These are phyloP conservation scores for Aspergillus sp. DNA, from an alignment of 2,329 filamentous ascomycete genomes.

Conservation along the genomic window DNA sequence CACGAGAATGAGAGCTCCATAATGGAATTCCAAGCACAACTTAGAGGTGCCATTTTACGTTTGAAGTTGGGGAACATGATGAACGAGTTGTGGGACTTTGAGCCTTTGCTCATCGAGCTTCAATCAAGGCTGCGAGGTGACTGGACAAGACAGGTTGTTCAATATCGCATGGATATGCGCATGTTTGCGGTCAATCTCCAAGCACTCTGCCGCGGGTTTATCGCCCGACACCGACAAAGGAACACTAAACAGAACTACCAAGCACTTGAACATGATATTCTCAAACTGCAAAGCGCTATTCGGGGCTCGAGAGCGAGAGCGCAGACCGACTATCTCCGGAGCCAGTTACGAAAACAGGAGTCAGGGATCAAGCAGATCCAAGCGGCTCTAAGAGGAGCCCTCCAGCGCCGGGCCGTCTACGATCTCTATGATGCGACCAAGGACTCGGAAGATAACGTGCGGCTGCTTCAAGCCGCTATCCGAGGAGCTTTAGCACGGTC, in stretches of 20 bases:
- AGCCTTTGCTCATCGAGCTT: slow-evolving; percentile 76
- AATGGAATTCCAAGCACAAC: slow-evolving; percentile 82
- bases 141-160: slow-evolving; percentile 79
- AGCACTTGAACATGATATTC: slow-evolving; percentile 70
- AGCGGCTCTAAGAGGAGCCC: slow-evolving; percentile 58
- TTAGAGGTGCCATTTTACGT: slow-evolving; percentile 78
- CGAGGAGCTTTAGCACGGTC: slow-evolving; percentile 56
- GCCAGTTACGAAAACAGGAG: slow-evolving; percentile 44
- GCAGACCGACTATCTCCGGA: slow-evolving; percentile 48
- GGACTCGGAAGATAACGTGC: slow-evolving; percentile 67
- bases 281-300: slow-evolving; percentile 81
- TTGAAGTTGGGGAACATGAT: slow-evolving; percentile 79
- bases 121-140: slow-evolving; percentile 88
- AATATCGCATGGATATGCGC: slow-evolving; percentile 82
- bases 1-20: slow-evolving; percentile 74
- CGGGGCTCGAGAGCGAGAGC: slow-evolving; percentile 57
- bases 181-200: slow-evolving; percentile 80
- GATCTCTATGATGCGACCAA: slow-evolving; percentile 65
- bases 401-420: slow-evolving; percentile 46
- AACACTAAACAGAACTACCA: slow-evolving; percentile 74
- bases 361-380: slow-evolving; percentile 56
- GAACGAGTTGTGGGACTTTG: slow-evolving; percentile 87
- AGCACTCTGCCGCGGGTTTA: slow-evolving; percentile 74
- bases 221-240: slow-evolving; percentile 68
- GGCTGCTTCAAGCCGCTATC: slow-evolving; percentile 58